Evolutionary conservation across 2,329 filamentous ascomycete genomes (phyloP).

Genomic region (Cytospora chrysosperma): DNA sequence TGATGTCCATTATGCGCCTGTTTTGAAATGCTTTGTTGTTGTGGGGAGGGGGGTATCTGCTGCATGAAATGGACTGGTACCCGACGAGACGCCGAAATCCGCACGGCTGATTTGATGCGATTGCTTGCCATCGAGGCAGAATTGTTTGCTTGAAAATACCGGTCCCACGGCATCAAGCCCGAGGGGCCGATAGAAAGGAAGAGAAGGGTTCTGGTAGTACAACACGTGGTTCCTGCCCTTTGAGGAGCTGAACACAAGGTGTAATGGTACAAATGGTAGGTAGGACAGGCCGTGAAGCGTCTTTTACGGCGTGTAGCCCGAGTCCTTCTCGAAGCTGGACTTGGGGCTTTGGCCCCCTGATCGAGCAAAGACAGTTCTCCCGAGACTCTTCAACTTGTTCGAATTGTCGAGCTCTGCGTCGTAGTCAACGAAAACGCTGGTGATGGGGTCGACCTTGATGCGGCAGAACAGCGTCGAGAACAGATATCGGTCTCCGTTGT

Average conservation of each 20-base stretch:
- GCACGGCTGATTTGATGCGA: background rate
- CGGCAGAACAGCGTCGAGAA: conserved; percentile 94
- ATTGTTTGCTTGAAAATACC: background rate
- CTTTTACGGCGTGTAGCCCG: conserved; percentile 2
- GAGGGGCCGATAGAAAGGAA: background rate
- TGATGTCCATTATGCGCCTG: conserved; percentile 13
- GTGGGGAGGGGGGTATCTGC: conserved; percentile 13
- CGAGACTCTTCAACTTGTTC: conserved; percentile 56
- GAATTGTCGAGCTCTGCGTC: conserved; percentile 43
- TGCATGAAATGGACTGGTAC: conserved; percentile 21
- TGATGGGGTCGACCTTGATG: conserved; percentile 65
- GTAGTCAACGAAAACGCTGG: conserved; percentile 56
- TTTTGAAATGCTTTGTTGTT: background rate
- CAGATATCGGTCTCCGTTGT: conserved; percentile 86
- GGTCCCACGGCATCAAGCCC: conserved; percentile 19
- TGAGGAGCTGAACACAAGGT: conserved; percentile 3
- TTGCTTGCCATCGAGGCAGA: conserved; percentile 13
- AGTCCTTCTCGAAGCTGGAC: conserved; percentile 43
- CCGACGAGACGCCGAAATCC: conserved; percentile 8
- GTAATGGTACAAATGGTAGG: conserved; percentile 2
- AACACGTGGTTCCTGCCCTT: conserved; percentile 12
- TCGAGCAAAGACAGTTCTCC: conserved; percentile 58
- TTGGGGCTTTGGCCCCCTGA: conserved; percentile 49
- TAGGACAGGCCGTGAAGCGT: background rate
- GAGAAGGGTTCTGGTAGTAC: conserved; percentile 5